Conservation (phyloP, 305 asterid genomes). For the Fraxinus xanthoxyloides region DNA sequence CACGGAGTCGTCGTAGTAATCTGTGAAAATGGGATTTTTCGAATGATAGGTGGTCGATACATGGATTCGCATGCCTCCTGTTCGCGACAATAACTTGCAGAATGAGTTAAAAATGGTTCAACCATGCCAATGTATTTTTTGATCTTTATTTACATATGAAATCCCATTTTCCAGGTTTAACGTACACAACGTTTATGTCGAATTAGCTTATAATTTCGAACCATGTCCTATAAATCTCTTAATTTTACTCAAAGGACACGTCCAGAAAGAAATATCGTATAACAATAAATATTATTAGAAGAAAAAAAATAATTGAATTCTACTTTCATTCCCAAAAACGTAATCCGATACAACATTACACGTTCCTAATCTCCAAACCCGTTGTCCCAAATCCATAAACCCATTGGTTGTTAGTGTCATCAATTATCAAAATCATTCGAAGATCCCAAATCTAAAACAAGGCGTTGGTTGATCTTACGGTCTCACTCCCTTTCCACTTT, state of each 20-base stretch:
- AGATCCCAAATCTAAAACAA: too few species aligned
- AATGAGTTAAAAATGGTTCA: neutral
- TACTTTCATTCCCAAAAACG: neutral
- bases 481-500: too few species aligned
- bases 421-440: neutral
- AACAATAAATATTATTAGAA: too few species aligned
- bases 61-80: neutral
- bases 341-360: neutral
- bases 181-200: neutral
- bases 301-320: too few species aligned
- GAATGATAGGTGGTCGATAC: neutral
- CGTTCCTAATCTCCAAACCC: neutral
- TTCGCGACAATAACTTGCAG: neutral
- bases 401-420: neutral
- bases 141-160: neutral
- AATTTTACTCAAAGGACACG: neutral
- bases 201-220: neutral
- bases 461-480: too few species aligned
- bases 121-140: neutral
- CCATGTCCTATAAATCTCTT: neutral
- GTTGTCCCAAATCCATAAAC: neutral
- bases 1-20: neutral
- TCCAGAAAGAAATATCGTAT: neutral
- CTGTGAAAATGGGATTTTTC: neutral
- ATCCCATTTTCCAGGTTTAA: neutral